A percentile compares a stretch with the other conserved stretches of the same genome.
These are phyloP conservation scores for Aspergillus felis DNA, from an alignment of 2,329 filamentous ascomycete genomes.

Conservation along the genomic window DNA sequence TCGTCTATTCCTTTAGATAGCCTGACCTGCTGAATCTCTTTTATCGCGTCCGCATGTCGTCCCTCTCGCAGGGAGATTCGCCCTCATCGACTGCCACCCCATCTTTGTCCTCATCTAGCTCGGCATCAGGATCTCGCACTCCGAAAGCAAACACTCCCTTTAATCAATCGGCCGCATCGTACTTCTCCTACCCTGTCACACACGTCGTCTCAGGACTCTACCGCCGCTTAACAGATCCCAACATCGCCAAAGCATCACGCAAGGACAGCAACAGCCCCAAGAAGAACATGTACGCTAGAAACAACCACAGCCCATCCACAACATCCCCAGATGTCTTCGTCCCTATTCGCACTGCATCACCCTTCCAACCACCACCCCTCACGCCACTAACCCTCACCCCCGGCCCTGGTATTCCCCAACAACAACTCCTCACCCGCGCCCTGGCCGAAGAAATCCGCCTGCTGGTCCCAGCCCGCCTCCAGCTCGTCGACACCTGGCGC, in stretches of 20 bases:
- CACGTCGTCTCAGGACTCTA: constrained; percentile 61
- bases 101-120: constrained; percentile 1
- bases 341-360: constrained; percentile 62
- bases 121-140: not conserved
- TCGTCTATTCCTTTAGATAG: not conserved
- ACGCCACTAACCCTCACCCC: constrained; percentile 67
- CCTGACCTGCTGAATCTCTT: not conserved
- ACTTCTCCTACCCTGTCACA: constrained; percentile 50
- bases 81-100: constrained; percentile 11
- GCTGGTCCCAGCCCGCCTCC: constrained; percentile 78
- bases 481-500: constrained; percentile 82
- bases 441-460: constrained; percentile 91
- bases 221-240: constrained; percentile 57
- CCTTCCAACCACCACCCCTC: constrained; percentile 83
- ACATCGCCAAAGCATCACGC: constrained; percentile 5
- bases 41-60: constrained; percentile 20
- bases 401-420: constrained; percentile 54
- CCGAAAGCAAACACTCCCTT: constrained; percentile 16
- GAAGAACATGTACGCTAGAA: constrained; percentile 17
- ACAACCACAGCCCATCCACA: constrained; percentile 11
- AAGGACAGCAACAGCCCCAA: constrained; percentile 8
- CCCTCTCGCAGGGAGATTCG: constrained; percentile 14
- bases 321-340: constrained; percentile 46
- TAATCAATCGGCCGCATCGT: constrained; percentile 40
- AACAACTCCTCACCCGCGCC: constrained; percentile 62